Evolutionary conservation across 306 rosid species (phyloP).

Genomic region (Lathyrus aphaca): DNA sequence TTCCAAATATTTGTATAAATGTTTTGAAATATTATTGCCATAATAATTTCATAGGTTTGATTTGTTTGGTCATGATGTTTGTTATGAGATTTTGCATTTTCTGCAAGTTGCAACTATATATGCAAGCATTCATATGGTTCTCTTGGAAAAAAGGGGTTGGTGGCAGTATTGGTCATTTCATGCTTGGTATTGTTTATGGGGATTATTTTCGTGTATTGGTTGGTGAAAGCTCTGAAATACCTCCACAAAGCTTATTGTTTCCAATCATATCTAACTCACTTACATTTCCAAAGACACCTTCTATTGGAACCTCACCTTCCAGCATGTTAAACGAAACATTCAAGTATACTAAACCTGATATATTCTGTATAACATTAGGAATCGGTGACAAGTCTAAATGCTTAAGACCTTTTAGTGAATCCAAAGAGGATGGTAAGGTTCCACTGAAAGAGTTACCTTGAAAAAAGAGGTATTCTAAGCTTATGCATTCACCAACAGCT

Average conservation of each 20-base stretch:
- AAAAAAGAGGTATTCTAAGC: background rate
- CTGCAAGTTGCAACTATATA: constrained; percentile 41
- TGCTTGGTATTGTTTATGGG: constrained; percentile 17
- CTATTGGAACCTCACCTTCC: too few species aligned
- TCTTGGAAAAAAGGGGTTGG: constrained; percentile 48
- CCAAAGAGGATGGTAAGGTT: background rate
- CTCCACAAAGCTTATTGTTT: background rate
- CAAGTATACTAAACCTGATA: too few species aligned
- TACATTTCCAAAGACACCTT: too few species aligned
- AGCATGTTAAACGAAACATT: too few species aligned
- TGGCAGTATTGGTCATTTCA: constrained; percentile 19
- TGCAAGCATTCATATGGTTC: constrained; percentile 40
- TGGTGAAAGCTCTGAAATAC: background rate
- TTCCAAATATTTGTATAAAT: background rate
- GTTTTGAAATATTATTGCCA: too few species aligned
- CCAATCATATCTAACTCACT: background rate
- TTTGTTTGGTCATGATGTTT: background rate
- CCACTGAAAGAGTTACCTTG: background rate
- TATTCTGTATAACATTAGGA: too few species aligned
- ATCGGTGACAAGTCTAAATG: too few species aligned
- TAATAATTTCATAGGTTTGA: background rate
- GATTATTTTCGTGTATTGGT: constrained; percentile 27
- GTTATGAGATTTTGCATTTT: background rate
- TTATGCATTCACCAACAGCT: background rate
- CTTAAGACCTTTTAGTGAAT: too few species aligned